Conservation (phyloP, 179 eudicot genomes). For the Vitellaria paradoxa region DNA sequence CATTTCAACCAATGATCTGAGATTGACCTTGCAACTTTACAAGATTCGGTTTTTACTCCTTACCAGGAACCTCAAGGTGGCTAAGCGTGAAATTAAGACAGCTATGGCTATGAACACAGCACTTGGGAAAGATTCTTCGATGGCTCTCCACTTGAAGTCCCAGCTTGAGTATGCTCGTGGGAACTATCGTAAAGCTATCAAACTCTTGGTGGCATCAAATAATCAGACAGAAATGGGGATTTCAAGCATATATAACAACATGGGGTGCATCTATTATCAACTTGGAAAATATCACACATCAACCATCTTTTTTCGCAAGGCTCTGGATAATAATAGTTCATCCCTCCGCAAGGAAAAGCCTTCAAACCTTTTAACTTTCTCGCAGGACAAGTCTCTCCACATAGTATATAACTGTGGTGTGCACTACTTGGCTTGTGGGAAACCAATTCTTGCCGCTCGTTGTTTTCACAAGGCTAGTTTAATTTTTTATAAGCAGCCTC, state of each 20-base stretch:
- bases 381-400: constrained; percentile 77
- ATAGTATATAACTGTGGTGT: constrained; percentile 82
- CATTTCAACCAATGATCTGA: constrained; percentile 56
- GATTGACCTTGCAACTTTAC: constrained; percentile 78
- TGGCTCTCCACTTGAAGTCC: constrained; percentile 83
- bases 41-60: constrained; percentile 72
- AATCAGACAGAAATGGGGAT: constrained; percentile 61
- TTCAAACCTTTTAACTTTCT: constrained; percentile 53
- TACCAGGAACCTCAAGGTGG: constrained; percentile 76
- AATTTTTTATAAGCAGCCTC: constrained; percentile 66
- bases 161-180: constrained; percentile 94
- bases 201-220: constrained; percentile 81
- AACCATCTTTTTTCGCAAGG: constrained; percentile 68
- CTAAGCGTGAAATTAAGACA: constrained; percentile 89
- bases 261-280: constrained; percentile 83
- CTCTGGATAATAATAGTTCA: constrained; percentile 48
- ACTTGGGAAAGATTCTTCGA: constrained; percentile 77
- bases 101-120: constrained; percentile 59
- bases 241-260: constrained; percentile 66
- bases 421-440: constrained; percentile 81
- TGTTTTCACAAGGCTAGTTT: constrained; percentile 67
- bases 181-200: constrained; percentile 77
- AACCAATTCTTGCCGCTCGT: constrained; percentile 74
- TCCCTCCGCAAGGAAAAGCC: constrained; percentile 69
- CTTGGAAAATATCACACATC: constrained; percentile 73